Evolutionary conservation across 2,329 filamentous ascomycete genomes (phyloP).

Genomic region (Verticillium zaregamsianum): DNA sequence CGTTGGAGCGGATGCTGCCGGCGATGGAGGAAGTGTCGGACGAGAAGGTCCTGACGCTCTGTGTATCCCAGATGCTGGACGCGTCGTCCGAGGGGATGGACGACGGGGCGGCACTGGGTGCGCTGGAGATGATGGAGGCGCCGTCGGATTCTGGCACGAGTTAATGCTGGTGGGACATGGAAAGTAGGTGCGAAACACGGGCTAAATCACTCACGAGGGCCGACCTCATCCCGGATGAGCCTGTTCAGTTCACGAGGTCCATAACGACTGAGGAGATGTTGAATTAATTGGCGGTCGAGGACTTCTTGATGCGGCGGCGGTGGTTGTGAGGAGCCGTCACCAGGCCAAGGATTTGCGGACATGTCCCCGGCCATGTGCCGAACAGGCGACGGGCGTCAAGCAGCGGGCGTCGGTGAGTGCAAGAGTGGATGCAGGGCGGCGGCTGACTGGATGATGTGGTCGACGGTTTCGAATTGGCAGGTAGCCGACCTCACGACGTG

Average conservation of each 20-base stretch:
- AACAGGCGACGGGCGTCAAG: not conserved
- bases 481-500: not conserved
- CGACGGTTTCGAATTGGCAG: not conserved
- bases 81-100: conserved; percentile 30
- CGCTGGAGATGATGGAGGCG: conserved; percentile 27
- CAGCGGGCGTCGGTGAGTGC: not conserved
- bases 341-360: conserved; percentile 24
- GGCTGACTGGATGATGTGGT: not conserved
- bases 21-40: conserved; percentile 35
- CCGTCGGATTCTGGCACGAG: conserved; percentile 18
- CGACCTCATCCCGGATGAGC: conserved; percentile 26
- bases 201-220: conserved; percentile 21
- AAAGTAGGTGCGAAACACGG: not conserved
- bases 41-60: conserved; percentile 28
- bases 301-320: conserved; percentile 16
- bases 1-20: conserved; percentile 34
- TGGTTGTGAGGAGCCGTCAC: conserved; percentile 24
- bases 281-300: conserved; percentile 28
- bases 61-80: conserved; percentile 30
- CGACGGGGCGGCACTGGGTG: conserved; percentile 21
- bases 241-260: conserved; percentile 25
- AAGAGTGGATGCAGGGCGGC: not conserved
- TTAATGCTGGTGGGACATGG: not conserved
- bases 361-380: conserved; percentile 6
- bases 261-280: conserved; percentile 28